phyloP scores from a whole-genome alignment of 441 rosid species.

The Brassica hybrid region DNA sequence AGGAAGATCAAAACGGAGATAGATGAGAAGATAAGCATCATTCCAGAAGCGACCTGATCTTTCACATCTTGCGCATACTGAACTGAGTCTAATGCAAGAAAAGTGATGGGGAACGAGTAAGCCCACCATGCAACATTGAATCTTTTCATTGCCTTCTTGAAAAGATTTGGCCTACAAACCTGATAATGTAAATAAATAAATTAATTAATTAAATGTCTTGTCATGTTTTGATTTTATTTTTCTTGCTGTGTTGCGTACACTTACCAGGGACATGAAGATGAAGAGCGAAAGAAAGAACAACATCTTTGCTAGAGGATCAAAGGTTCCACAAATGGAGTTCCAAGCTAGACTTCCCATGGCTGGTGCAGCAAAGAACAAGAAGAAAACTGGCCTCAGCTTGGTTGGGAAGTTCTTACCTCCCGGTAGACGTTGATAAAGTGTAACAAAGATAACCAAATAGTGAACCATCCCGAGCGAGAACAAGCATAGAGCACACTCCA shows the following conservation, averaged over 20 bases:
- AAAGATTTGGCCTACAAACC: slow-evolving; percentile 61
- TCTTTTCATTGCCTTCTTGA: too few species aligned
- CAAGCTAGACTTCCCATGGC: too few species aligned
- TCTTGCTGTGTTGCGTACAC: background rate
- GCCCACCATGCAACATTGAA: too few species aligned
- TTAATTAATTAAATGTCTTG: background rate
- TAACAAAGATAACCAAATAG: too few species aligned
- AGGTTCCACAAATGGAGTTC: slow-evolving; percentile 55
- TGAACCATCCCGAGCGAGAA: too few species aligned
- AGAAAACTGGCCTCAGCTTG: too few species aligned
- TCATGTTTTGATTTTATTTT: background rate
- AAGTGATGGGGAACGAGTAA: too few species aligned
- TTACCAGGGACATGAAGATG: slow-evolving; percentile 59
- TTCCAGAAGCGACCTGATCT: slow-evolving; percentile 38
- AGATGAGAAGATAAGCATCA: slow-evolving; percentile 53
- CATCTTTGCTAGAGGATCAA: slow-evolving; percentile 62
- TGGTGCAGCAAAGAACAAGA: too few species aligned
- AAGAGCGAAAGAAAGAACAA: slow-evolving; percentile 68
- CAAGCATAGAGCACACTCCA: too few species aligned
- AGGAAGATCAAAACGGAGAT: slow-evolving; percentile 55
- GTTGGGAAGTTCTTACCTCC: too few species aligned
- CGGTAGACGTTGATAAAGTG: too few species aligned
- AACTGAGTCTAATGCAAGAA: slow-evolving; percentile 50
- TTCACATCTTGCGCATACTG: slow-evolving; percentile 56
- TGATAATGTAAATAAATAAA: slow-evolving; percentile 27